Percentiles rank a stretch among this genome's conserved stretches.
Conservation (phyloP, 2,329 filamentous ascomycete genomes). For the Penicillium sp. region DNA sequence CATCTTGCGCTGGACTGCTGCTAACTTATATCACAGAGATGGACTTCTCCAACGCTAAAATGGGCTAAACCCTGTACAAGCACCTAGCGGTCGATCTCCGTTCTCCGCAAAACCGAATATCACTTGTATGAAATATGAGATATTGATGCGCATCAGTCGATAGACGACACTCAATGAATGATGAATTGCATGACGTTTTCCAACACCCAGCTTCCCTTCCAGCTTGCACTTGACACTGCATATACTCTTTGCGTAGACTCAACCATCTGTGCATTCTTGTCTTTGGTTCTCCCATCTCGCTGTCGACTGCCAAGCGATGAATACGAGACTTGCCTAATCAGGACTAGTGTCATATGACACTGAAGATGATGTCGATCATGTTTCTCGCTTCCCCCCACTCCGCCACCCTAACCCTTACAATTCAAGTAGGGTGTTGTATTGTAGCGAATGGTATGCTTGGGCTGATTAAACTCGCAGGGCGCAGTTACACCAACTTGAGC, state of each 20-base stretch:
- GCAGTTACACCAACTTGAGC: constrained; percentile 1
- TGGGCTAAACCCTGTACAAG: constrained; percentile 42
- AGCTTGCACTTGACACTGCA: no score
- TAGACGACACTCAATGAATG: constrained; percentile 14
- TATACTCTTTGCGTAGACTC: neutral
- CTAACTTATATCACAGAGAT: constrained; percentile 51
- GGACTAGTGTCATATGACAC: constrained; percentile 17
- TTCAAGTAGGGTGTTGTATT: neutral
- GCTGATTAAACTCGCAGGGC: neutral
- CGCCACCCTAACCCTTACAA: neutral
- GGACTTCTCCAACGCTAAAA: constrained; percentile 68
- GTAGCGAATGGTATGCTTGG: neutral
- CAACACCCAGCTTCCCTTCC: neutral
- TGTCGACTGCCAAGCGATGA: constrained; percentile 4
- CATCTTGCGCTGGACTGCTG: neutral
- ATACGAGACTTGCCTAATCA: constrained; percentile 24
- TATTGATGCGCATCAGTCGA: constrained; percentile 10
- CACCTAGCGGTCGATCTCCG: neutral
- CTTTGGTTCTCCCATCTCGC: neutral
- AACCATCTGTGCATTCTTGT: neutral
- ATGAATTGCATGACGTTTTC: constrained; percentile 14
- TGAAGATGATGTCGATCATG: constrained; percentile 1
- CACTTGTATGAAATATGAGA: constrained; percentile 27
- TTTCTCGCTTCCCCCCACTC: neutral
- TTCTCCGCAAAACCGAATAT: neutral